Percentiles rank a stretch among this genome's conserved stretches.
Evolutionary conservation across 768 basidiomycete species (phyloP).

Genomic region (Leccinellum rugosiceps): DNA sequence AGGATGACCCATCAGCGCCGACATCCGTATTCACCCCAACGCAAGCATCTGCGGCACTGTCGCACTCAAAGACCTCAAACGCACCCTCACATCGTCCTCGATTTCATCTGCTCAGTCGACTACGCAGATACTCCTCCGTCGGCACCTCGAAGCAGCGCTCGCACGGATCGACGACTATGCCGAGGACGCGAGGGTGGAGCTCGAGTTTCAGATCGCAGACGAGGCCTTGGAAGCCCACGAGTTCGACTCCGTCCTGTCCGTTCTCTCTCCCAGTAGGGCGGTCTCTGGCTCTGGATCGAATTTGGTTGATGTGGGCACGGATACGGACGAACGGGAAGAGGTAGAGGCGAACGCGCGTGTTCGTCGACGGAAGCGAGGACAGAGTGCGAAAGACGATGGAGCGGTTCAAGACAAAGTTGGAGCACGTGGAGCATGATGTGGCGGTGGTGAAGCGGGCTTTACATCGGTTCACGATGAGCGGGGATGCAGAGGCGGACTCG

Average conservation of each 20-base stretch:
- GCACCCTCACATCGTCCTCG: constrained; percentile 11
- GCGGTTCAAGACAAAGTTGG: constrained; percentile 57
- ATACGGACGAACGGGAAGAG: constrained; percentile 29
- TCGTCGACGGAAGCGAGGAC: constrained; percentile 18
- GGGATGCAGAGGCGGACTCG: background rate
- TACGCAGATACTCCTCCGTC: background rate
- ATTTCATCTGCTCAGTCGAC: background rate
- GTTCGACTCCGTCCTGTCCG: constrained; percentile 62
- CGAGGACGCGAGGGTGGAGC: constrained; percentile 78
- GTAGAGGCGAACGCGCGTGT: constrained; percentile 50
- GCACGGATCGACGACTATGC: constrained; percentile 68
- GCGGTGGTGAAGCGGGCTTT: constrained; percentile 60
- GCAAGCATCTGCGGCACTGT: constrained; percentile 16
- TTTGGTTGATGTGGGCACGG: background rate
- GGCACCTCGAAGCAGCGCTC: constrained; percentile 48
- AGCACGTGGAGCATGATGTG: constrained; percentile 75
- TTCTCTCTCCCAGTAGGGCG: constrained; percentile 44
- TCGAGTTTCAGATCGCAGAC: constrained; percentile 76
- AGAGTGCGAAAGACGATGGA: constrained; percentile 37
- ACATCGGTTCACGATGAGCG: constrained; percentile 38
- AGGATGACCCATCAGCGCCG: background rate
- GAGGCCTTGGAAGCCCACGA: constrained; percentile 63
- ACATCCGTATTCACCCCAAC: background rate
- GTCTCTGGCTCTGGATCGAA: background rate
- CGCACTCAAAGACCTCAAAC: constrained; percentile 57